Evolutionary conservation across 1,139 yeast genomes (phyloP).

Genomic region (Saccharomyces hybrid): DNA sequence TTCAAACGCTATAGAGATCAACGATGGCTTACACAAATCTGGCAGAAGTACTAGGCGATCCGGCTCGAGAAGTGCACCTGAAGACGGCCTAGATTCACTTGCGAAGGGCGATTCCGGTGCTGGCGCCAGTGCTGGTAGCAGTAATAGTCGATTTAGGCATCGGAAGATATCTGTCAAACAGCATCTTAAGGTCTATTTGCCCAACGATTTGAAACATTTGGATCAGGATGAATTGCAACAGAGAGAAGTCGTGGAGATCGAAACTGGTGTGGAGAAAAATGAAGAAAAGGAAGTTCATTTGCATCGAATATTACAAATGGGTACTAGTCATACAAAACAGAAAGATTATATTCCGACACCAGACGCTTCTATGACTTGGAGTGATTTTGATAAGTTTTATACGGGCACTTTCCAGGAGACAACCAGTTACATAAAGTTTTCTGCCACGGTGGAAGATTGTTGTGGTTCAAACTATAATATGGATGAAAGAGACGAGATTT

Average conservation of each 20-base stretch:
- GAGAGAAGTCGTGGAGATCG: conserved; percentile 82
- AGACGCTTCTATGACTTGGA: conserved; percentile 82
- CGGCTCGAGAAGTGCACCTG: background rate
- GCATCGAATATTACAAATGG: conserved; percentile 57
- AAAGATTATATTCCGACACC: conserved; percentile 93
- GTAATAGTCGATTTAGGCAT: conserved; percentile 63
- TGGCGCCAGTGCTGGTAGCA: conserved; percentile 6
- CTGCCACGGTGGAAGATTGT: conserved; percentile 93
- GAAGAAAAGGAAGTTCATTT: conserved; percentile 97
- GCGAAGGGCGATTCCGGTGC: background rate
- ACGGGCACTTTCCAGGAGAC: conserved; percentile 64
- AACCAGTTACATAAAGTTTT: conserved; percentile 72
- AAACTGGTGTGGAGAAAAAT: conserved; percentile 96
- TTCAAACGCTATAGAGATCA: background rate
- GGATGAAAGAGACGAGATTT: conserved; percentile 83
- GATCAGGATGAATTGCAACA: conserved; percentile 64
- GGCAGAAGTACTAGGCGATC: background rate
- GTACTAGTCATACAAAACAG: conserved; percentile 32
- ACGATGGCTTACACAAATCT: background rate
- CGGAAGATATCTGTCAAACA: conserved; percentile 83
- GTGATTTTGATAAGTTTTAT: conserved; percentile 67
- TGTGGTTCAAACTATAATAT: conserved; percentile 78
- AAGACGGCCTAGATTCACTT: background rate
- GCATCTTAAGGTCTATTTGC: conserved; percentile 68
- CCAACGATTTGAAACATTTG: conserved; percentile 70